These are phyloP conservation scores for Stephania yunnanensis DNA, from an alignment of 164 flowering plant species.

Conservation along the genomic window DNA sequence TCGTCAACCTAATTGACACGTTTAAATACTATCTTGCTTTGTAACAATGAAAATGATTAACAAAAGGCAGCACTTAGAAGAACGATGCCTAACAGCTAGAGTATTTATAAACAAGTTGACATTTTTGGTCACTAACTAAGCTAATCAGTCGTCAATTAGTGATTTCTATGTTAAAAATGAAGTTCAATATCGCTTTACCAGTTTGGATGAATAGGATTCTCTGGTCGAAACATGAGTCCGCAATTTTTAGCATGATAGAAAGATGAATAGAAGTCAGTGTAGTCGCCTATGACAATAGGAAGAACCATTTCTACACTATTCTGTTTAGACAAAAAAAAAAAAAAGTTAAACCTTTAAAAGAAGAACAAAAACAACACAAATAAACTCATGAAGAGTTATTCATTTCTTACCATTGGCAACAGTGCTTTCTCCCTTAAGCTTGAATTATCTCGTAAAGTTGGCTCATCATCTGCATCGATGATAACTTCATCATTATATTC, in stretches of 20 bases:
- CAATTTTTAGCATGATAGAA: slow-evolving; percentile 93
- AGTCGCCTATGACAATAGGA: slow-evolving; percentile 77
- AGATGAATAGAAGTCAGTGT: slow-evolving; percentile 89
- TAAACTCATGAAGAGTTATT: not conserved
- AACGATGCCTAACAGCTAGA: not conserved
- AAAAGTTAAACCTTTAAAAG: not conserved
- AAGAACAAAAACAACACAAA: not conserved
- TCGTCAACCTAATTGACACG: not conserved
- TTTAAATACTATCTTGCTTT: not conserved
- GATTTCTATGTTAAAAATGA: slow-evolving; percentile 2
- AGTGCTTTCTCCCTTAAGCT: slow-evolving; percentile 64
- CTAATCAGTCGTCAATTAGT: not conserved
- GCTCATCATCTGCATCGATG: slow-evolving; percentile 57
- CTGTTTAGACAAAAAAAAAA: slow-evolving; percentile 26
- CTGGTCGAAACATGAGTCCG: slow-evolving; percentile 82
- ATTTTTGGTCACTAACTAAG: not conserved
- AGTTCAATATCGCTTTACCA: slow-evolving; percentile 44
- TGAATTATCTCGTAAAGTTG: slow-evolving; percentile 71
- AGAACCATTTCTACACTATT: slow-evolving; percentile 69
- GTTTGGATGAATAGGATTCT: slow-evolving; percentile 56
- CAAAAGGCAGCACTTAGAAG: not conserved
- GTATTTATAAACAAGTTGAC: not conserved
- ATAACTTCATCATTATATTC: not conserved
- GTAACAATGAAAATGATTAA: not conserved
- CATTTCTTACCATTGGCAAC: slow-evolving; percentile 54